Base-by-base conservation (phyloP, 129 eudicot species). In the Helichrysum umbraculigerum region DNA sequence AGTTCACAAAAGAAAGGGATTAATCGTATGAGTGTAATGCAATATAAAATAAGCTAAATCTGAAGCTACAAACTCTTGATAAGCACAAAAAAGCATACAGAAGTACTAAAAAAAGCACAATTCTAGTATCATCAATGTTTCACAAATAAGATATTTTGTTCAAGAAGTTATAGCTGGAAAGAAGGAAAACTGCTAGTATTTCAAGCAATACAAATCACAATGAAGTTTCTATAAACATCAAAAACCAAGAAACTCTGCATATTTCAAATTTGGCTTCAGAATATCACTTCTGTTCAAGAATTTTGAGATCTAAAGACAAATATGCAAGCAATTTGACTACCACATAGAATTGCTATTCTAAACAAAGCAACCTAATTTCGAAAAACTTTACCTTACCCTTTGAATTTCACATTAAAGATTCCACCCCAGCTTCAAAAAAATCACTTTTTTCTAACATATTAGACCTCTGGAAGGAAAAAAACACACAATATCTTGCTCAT, bases 261-360 rank as follows among this genome's bases (percentile, higher is more conserved):
- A 19, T 21, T 42, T 5, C 12, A 19, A 16, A 75, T 47, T 42
- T 12, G 6, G 15, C 72, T 29, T 75, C 64, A 33, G 35, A 54
- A 51, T 25, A 21, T 66, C 80, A 52, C 51, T 66, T 51, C 15
- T 35, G n/a, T 16, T 35, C 74, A 67, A 76, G 29, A 67, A 66
- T 29, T 75, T 65, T 20, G 37, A 50, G 52, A 14, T 65, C 71
- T 50, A 50, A 75, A 76, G 29, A 52, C 73, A 66, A 66, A 63
- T 17, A 47, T 56, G 17, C 54, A 20, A 69, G 73, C 16, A 70
- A 22, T 42, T 25, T 47, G 37, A 70, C 74, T 47, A 42, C 60
- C 7, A 44, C 29, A 17, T 17, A 47, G 54, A 47, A 47, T 17
- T 47, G 54, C 54, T 47, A 47, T 47, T 11, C 12, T 17, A 14